A percentile compares a stretch with the other conserved stretches of the same genome.
These are phyloP conservation scores for Smittium culicis DNA, from an alignment of 371 early-diverging fungal species.

Conservation along the genomic window DNA sequence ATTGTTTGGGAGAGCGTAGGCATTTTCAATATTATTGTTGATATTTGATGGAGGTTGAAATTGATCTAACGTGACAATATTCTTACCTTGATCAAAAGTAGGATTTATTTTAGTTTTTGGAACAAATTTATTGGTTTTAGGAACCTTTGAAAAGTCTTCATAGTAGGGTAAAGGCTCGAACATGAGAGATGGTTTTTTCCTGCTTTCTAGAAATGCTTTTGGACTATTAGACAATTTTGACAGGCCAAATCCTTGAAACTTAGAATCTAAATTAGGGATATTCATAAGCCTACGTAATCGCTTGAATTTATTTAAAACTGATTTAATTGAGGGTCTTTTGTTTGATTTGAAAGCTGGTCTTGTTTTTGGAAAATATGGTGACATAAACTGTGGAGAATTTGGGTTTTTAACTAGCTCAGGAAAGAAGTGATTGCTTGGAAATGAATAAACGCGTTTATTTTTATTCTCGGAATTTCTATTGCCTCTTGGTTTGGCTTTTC, in stretches of 20 bases:
- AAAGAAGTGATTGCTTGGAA: not conserved
- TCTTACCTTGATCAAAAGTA: not conserved
- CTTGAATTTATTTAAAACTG: not conserved
- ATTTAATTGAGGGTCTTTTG: not conserved
- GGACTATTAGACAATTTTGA: not conserved
- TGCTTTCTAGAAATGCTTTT: not conserved
- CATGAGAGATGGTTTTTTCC: not conserved
- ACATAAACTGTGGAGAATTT: not conserved
- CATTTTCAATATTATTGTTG: not conserved
- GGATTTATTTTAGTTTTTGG: not conserved
- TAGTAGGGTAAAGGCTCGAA: not conserved
- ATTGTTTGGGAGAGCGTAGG: not conserved
- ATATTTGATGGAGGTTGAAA: not conserved
- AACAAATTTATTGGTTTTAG: not conserved
- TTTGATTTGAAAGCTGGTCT: not conserved
- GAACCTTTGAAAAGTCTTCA: not conserved
- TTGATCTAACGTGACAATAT: too few species aligned
- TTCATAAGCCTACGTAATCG: slow-evolving; percentile 1
- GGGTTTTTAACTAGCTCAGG: not conserved
- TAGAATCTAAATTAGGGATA: not conserved
- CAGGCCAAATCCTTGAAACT: not conserved
- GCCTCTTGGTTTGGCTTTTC: not conserved
- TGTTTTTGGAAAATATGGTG: slow-evolving; percentile 1
- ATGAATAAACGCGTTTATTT: slow-evolving; percentile 5
- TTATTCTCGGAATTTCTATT: not conserved